A percentile compares a stretch with the other conserved stretches of the same genome.
Conservation (phyloP, 225 moss, liverwort and hornwort species). For the Pseudisothecium myosuroides region DNA sequence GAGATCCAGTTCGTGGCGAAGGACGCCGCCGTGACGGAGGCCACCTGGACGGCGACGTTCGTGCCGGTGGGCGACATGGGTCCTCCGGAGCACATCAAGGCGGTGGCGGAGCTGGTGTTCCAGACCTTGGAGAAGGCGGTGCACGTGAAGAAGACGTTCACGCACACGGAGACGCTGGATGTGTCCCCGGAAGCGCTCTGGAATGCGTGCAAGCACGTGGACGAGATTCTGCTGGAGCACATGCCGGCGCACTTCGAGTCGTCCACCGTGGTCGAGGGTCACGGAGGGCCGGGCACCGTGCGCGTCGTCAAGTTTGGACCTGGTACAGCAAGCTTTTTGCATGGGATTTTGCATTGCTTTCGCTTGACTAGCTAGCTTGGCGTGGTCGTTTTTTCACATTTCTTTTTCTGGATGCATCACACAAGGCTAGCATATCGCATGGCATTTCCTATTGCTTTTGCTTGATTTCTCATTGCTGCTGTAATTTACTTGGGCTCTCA, state of each 20-base stretch:
- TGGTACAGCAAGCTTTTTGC: neutral
- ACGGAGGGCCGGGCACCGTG: constrained; percentile 10
- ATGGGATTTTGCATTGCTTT: neutral
- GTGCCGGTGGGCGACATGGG: neutral
- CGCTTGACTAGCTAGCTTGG: neutral
- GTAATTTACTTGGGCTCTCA: no score
- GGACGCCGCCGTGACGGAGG: neutral
- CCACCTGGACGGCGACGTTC: constrained; percentile 8
- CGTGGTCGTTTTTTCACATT: no score
- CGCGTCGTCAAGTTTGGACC: constrained; percentile 9
- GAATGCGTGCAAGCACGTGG: no score
- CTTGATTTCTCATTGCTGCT: no score
- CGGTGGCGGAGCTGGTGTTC: neutral
- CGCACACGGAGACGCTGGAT: neutral
- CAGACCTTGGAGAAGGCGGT: neutral
- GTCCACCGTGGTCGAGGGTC: neutral
- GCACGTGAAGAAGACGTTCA: neutral
- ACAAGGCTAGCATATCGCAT: neutral
- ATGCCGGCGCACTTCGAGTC: neutral
- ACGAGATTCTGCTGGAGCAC: no score
- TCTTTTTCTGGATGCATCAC: no score
- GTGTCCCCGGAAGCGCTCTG: no score
- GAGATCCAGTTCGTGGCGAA: neutral
- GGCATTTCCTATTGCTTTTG: no score
- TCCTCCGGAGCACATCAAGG: constrained; percentile 1